These are phyloP conservation scores for Candida pseudoglaebosa DNA, from an alignment of 805 yeast species.

Conservation along the genomic window DNA sequence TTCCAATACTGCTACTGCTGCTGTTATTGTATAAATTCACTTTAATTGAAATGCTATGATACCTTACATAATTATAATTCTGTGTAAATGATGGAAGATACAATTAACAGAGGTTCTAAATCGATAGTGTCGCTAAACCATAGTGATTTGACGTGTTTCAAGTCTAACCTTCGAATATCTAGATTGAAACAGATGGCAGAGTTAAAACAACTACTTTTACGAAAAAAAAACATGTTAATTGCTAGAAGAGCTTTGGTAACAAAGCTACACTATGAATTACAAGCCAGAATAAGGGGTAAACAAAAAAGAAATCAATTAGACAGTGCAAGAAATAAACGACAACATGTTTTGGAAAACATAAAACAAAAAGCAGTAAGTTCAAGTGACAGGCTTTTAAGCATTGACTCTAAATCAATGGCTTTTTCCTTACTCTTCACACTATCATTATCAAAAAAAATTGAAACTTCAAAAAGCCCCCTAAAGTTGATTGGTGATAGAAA, in stretches of 20 bases:
- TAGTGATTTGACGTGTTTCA: too few relatives aligned
- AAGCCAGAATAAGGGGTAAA: background rate
- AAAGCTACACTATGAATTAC: background rate
- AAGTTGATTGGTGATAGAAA: background rate
- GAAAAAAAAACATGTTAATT: background rate
- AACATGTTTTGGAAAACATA: background rate
- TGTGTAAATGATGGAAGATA: too few relatives aligned
- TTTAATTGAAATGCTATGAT: too few relatives aligned
- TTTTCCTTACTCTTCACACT: too few relatives aligned
- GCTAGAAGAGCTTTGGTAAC: background rate
- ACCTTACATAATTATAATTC: too few relatives aligned
- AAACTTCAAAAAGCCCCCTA: constrained; percentile 1
- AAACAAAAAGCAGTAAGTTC: background rate
- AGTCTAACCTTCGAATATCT: too few relatives aligned
- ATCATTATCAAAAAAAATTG: too few relatives aligned
- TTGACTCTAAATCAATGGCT: too few relatives aligned
- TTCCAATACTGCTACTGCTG: too few relatives aligned
- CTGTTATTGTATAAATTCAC: too few relatives aligned
- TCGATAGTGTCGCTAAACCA: too few relatives aligned
- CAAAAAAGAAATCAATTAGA: background rate
- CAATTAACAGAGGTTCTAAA: too few relatives aligned
- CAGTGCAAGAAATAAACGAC: background rate
- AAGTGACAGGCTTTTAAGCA: background rate
- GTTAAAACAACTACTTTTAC: background rate
- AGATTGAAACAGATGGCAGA: background rate